A percentile compares a stretch with the other conserved stretches of the same genome.
Conservation (phyloP, 805 yeast genomes). For the Wickerhamiella musiphila region DNA sequence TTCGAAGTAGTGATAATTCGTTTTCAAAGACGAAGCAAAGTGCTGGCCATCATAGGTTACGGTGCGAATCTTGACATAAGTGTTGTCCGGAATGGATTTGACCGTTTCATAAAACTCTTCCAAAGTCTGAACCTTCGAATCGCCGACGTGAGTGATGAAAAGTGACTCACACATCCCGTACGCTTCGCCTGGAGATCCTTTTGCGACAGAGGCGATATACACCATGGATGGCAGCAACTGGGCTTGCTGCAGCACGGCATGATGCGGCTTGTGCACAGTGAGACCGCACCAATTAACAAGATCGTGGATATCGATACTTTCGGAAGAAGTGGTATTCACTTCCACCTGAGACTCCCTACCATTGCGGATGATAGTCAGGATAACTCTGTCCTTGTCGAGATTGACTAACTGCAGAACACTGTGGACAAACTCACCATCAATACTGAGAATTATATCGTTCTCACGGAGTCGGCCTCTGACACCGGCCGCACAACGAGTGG, state of each 20-base stretch:
- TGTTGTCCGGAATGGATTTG: constrained; percentile 54
- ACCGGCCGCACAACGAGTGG: constrained; percentile 42
- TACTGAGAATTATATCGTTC: constrained; percentile 66
- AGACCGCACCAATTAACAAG: constrained; percentile 75
- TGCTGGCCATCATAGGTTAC: constrained; percentile 80
- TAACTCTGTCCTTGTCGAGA: constrained; percentile 26
- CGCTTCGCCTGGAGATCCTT: constrained; percentile 77
- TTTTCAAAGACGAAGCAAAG: constrained; percentile 67
- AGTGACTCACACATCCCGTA: constrained; percentile 64
- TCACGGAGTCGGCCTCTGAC: constrained; percentile 21
- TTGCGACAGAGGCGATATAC: constrained; percentile 56
- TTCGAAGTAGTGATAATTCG: constrained; percentile 68
- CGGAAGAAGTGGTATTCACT: constrained; percentile 49
- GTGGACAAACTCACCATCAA: constrained; percentile 46
- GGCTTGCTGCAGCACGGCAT: constrained; percentile 75
- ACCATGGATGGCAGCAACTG: constrained; percentile 62
- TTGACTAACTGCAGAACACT: constrained; percentile 46
- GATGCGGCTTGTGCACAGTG: constrained; percentile 74
- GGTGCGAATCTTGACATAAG: constrained; percentile 63
- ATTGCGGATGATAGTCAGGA: constrained; percentile 54
- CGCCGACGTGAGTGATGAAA: constrained; percentile 82
- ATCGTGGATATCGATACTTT: constrained; percentile 41
- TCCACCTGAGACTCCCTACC: constrained; percentile 41
- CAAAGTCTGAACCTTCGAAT: constrained; percentile 49
- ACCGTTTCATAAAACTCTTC: constrained; percentile 50